A percentile compares a stretch with the other conserved stretches of the same genome.
These are phyloP conservation scores for Rhododendron vialii DNA, from an alignment of 148 eudicot species.

Conservation along the genomic window DNA sequence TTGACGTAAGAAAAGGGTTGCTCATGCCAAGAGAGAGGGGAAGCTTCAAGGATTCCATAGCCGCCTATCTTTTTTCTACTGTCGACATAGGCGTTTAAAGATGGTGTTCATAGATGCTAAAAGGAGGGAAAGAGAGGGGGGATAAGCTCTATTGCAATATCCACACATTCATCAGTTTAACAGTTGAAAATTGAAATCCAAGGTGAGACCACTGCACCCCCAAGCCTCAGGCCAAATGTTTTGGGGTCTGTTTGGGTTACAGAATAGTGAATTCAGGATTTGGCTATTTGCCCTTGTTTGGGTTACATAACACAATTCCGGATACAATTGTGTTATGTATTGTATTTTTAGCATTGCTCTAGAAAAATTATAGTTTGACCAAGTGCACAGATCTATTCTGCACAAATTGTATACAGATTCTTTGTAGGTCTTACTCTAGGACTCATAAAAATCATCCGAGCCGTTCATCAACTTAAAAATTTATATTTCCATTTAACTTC, in stretches of 20 bases:
- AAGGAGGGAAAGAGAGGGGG: not conserved
- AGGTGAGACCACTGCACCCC: not conserved
- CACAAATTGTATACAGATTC: no score
- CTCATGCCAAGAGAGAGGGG: not conserved
- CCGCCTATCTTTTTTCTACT: not conserved
- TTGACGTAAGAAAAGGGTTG: slow-evolving; percentile 9
- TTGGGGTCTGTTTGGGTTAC: not conserved
- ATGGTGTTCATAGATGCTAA: not conserved
- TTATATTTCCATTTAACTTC: no score
- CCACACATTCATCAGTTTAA: slow-evolving; percentile 2
- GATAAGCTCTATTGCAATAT: slow-evolving; percentile 6
- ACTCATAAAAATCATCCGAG: no score
- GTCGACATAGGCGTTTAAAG: not conserved
- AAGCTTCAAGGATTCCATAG: slow-evolving; percentile 10
- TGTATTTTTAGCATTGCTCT: no score
- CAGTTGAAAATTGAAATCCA: not conserved
- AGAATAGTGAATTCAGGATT: not conserved
- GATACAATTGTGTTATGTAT: no score
- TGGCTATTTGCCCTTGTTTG: not conserved
- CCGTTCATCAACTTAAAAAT: no score
- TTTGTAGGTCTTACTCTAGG: no score
- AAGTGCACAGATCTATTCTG: no score
- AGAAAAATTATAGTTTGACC: no score
- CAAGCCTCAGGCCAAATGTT: not conserved
- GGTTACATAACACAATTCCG: no score